These are phyloP conservation scores for Mesotaenium endlicherianum DNA, from an alignment of 139 green algal genomes.

Conservation along the genomic window DNA sequence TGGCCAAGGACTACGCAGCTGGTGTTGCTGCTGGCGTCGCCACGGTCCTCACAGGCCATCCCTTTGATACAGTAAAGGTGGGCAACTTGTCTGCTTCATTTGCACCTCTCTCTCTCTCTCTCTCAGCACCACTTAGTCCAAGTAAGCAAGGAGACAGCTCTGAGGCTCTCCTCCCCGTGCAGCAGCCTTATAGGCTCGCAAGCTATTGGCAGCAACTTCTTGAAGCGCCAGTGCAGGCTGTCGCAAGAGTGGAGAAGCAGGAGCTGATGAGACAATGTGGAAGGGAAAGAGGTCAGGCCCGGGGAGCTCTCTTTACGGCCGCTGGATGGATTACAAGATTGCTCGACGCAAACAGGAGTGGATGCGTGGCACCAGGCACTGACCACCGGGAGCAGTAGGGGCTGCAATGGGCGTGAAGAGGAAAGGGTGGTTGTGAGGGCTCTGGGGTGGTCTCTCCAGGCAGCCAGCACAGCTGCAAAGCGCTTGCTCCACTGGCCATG, in stretches of 20 bases:
- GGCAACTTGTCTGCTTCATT: neutral
- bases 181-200: neutral
- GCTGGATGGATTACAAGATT: too few relatives aligned
- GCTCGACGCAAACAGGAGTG: too few relatives aligned
- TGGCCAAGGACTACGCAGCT: constrained; percentile 38
- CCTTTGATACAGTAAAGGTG: constrained; percentile 53
- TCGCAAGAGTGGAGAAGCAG: neutral
- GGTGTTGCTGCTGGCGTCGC: constrained; percentile 38
- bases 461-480: too few relatives aligned
- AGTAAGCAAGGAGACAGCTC: neutral
- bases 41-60: constrained; percentile 39
- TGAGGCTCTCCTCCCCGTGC: neutral
- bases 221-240: neutral
- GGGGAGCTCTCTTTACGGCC: too few relatives aligned
- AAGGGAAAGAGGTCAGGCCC: too few relatives aligned
- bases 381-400: neutral
- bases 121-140: neutral
- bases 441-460: too few relatives aligned
- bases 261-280: neutral
- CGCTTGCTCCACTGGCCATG: too few relatives aligned
- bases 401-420: too few relatives aligned
- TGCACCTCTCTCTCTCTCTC: neutral
- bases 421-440: too few relatives aligned
- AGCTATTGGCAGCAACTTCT: neutral
- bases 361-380: too few relatives aligned